Conservation (phyloP, 371 early-diverging fungal species). For the Cladochytrium tenue region DNA sequence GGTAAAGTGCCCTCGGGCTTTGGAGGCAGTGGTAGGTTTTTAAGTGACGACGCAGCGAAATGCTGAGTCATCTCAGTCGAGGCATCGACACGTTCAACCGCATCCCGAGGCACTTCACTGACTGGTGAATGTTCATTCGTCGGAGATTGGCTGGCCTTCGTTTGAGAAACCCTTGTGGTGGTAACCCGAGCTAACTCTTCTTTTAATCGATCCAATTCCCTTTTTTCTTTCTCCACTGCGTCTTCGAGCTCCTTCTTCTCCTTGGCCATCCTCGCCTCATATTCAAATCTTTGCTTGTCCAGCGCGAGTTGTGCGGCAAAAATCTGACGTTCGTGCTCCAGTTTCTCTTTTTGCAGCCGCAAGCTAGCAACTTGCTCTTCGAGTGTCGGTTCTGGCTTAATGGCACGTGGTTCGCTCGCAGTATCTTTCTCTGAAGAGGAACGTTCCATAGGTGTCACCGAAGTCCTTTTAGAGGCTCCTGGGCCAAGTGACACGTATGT, state of each 20-base stretch:
- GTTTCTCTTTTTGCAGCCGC: background rate
- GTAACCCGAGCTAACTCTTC: background rate
- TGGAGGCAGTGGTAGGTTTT: no score
- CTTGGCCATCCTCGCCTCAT: background rate
- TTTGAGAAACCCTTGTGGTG: background rate
- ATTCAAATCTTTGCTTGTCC: background rate
- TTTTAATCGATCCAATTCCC: background rate
- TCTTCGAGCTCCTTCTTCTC: background rate
- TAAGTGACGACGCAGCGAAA: no score
- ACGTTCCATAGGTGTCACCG: no score
- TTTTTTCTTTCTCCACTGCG: background rate
- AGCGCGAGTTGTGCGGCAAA: background rate
- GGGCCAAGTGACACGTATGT: background rate
- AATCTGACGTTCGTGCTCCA: background rate
- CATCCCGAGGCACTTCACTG: no score
- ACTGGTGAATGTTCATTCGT: no score
- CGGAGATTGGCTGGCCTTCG: no score
- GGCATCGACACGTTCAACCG: no score
- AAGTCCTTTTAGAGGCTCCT: background rate
- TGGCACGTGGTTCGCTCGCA: no score
- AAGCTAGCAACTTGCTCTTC: background rate
- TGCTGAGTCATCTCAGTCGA: no score
- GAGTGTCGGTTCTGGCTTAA: background rate
- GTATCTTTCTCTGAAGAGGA: no score
- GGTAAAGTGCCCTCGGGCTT: no score